A percentile compares a stretch with the other conserved stretches of the same genome.
These are phyloP conservation scores for Yarrowia galli DNA, from an alignment of 1,139 yeast genomes.

Conservation along the genomic window DNA sequence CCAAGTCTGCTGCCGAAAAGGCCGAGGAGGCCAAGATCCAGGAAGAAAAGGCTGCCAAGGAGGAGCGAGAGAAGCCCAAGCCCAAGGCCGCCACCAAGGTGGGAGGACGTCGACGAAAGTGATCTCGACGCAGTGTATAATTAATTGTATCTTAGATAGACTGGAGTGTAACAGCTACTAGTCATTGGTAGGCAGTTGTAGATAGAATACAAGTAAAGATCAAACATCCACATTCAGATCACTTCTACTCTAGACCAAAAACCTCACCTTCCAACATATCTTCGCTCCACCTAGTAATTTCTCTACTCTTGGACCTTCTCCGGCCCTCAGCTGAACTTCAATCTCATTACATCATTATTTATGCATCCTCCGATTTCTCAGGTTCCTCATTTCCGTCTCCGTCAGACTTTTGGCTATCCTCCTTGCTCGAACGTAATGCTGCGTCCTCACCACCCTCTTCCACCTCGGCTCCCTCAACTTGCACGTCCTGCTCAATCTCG, in stretches of 20 bases:
- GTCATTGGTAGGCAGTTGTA: too few relatives aligned
- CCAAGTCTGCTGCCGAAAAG: conserved; percentile 30
- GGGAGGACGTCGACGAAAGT: conserved; percentile 45
- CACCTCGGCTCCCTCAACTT: conserved; percentile 42
- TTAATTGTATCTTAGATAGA: neutral
- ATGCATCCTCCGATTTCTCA: conserved; percentile 37
- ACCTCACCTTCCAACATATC: too few relatives aligned
- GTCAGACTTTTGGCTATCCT: conserved; percentile 18
- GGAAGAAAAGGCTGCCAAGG: conserved; percentile 38
- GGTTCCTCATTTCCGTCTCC: conserved; percentile 19
- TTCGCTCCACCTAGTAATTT: too few relatives aligned
- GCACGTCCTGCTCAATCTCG: conserved; percentile 60
- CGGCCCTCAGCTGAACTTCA: too few relatives aligned
- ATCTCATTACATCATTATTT: conserved; percentile 27
- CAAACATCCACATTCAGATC: too few relatives aligned
- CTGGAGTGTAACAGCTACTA: too few relatives aligned
- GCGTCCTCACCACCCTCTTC: neutral
- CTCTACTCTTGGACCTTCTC: too few relatives aligned
- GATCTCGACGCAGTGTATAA: neutral
- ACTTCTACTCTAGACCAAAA: too few relatives aligned
- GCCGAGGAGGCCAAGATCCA: conserved; percentile 12
- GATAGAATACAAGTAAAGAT: too few relatives aligned
- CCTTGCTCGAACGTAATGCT: conserved; percentile 13
- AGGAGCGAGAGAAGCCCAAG: conserved; percentile 41
- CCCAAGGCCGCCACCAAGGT: conserved; percentile 47